Conservation (phyloP, 495 filamentous ascomycete species). For the Rostrohypoxylon terebratum region DNA sequence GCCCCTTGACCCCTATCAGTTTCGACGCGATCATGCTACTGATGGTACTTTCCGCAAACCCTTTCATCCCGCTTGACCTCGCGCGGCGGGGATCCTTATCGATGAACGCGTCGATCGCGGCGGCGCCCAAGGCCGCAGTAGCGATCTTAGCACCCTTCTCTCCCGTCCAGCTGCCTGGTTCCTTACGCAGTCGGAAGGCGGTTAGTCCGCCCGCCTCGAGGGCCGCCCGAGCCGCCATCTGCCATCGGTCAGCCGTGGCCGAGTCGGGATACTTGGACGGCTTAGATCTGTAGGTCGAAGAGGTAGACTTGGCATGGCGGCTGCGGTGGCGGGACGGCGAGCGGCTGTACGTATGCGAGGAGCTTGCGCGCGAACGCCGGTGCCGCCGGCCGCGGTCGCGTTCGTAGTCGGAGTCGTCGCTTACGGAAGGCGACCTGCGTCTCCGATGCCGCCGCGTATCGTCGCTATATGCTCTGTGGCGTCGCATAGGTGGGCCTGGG, state of each 20-base stretch:
- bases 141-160: conserved; percentile 56
- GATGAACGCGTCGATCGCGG: conserved; percentile 52
- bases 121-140: conserved; percentile 58
- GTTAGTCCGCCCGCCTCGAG: conserved; percentile 56
- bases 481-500: conserved; percentile 40
- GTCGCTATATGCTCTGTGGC: conserved; percentile 40
- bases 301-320: conserved; percentile 28
- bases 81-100: conserved; percentile 46
- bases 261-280: not conserved
- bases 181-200: conserved; percentile 52
- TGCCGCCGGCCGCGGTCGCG: conserved; percentile 39
- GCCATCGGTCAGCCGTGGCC: conserved; percentile 36
- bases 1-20: conserved; percentile 38
- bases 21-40: conserved; percentile 48
- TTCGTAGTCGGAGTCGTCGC: conserved; percentile 35
- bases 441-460: conserved; percentile 30
- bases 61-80: conserved; percentile 43
- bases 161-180: conserved; percentile 56
- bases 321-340: conserved; percentile 31
- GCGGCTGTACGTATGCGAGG: conserved; percentile 31
- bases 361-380: conserved; percentile 36
- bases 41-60: conserved; percentile 48
- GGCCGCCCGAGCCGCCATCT: conserved; percentile 55
- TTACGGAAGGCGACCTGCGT: conserved; percentile 30
- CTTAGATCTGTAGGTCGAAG: conserved; percentile 10